Percentiles rank a stretch among this genome's conserved stretches.
phyloP scores from a whole-genome alignment of 169 alveolate genomes.

The Eimeria maxima region DNA sequence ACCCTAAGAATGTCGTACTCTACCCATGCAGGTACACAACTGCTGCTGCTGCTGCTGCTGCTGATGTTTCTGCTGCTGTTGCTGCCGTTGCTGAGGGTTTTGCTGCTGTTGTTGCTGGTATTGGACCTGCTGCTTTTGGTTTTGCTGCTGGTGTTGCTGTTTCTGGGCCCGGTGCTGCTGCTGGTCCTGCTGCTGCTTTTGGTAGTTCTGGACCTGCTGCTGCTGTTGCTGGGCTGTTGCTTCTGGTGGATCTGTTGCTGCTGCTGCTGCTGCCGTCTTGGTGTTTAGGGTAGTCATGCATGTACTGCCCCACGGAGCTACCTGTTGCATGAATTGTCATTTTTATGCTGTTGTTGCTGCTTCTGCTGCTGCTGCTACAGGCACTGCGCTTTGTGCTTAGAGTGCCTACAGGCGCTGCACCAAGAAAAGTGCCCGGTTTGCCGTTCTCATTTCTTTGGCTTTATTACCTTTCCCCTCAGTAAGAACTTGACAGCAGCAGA shows the following conservation, averaged over 20 bases:
- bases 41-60: constrained; percentile 26
- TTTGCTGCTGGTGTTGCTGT: too few relatives aligned
- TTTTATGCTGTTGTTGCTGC: background rate
- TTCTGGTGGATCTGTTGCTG: background rate
- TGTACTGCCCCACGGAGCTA: too few relatives aligned
- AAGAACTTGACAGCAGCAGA: constrained; percentile 9
- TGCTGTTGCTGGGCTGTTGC: background rate
- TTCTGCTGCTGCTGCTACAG: constrained; percentile 7
- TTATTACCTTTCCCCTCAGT: constrained; percentile 86
- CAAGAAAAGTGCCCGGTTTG: constrained; percentile 88
- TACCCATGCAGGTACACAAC: constrained; percentile 80
- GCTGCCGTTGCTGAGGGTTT: too few relatives aligned
- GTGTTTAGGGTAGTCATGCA: background rate
- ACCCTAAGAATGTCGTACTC: constrained; percentile 82
- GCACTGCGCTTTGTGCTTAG: constrained; percentile 83
- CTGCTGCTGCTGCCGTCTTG: background rate
- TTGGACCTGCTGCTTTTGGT: too few relatives aligned
- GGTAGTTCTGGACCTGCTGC: too few relatives aligned
- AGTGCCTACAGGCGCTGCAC: constrained; percentile 86
- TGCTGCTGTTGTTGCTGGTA: too few relatives aligned
- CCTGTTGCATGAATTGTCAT: background rate
- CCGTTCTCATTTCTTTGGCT: constrained; percentile 85
- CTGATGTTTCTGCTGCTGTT: background rate
- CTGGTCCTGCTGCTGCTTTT: background rate
- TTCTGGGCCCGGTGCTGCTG: background rate